phyloP scores from a whole-genome alignment of 2,329 filamentous ascomycete genomes.

The Grosmannia clavigera region DNA sequence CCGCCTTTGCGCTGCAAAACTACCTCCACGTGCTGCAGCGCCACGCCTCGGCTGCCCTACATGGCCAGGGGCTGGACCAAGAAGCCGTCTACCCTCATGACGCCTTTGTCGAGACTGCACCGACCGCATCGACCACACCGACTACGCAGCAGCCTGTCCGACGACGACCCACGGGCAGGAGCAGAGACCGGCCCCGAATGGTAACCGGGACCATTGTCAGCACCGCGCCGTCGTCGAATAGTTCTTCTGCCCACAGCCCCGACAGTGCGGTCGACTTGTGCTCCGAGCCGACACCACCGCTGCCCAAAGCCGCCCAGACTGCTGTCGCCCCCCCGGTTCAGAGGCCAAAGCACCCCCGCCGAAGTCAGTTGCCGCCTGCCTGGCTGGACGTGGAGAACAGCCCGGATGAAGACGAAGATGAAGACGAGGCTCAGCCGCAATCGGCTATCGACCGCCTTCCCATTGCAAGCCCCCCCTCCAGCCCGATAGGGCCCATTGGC shows the following conservation, averaged over 20 bases:
- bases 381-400: not conserved
- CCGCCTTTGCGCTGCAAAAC: conserved; percentile 55
- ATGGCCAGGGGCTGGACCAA: not conserved
- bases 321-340: conserved; percentile 6
- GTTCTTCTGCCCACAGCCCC: conserved; percentile 17
- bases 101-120: not conserved
- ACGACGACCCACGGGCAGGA: not conserved
- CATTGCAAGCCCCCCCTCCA: too few species aligned
- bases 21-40: conserved; percentile 59
- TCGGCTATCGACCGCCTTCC: too few species aligned
- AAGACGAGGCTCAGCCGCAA: too few species aligned
- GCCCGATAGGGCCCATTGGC: conserved; percentile 1
- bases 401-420: not conserved
- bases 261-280: conserved; percentile 28
- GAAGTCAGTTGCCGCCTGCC: not conserved
- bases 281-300: not conserved
- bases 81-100: not conserved
- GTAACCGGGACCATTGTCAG: not conserved
- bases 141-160: not conserved
- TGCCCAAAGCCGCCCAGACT: conserved; percentile 10
- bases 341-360: not conserved
- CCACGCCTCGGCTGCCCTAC: conserved; percentile 29
- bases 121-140: not conserved
- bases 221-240: not conserved
- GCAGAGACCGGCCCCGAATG: too few species aligned